Conservation (phyloP, 495 filamentous ascomycete species). For the Penicillium cosmopolitanum region DNA sequence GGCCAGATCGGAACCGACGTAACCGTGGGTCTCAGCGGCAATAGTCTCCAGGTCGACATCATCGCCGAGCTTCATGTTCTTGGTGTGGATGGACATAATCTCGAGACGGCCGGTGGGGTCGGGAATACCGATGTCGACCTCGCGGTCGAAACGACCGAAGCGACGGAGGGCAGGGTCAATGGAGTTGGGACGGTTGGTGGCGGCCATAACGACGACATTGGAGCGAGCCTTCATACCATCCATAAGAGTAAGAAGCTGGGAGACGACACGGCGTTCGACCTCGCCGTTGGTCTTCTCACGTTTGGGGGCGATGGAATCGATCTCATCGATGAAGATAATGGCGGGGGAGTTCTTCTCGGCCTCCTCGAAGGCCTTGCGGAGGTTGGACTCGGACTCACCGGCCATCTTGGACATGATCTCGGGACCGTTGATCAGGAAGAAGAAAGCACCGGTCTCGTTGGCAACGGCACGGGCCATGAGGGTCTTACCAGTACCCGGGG, state of each 20-base stretch:
- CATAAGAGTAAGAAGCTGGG: slow-evolving; percentile 96
- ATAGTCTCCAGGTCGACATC: slow-evolving; percentile 97
- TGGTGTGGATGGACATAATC: slow-evolving; percentile 98
- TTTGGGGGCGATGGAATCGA: slow-evolving; percentile 98
- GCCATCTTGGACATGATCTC: slow-evolving; percentile 99
- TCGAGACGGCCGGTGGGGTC: slow-evolving; percentile 98
- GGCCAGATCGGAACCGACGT: slow-evolving; percentile 97
- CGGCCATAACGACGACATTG: slow-evolving; percentile 98
- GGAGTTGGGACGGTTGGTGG: slow-evolving; percentile 95
- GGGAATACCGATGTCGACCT: slow-evolving; percentile 97
- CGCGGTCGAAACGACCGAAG: slow-evolving; percentile 96
- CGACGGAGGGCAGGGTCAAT: slow-evolving; percentile 93
- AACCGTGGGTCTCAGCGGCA: slow-evolving; percentile 97
- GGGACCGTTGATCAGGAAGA: slow-evolving; percentile 98
- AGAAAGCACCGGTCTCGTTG: slow-evolving; percentile 98
- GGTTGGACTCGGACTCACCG: slow-evolving; percentile 96
- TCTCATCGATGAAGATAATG: slow-evolving; percentile 99
- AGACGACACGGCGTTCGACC: slow-evolving; percentile 97
- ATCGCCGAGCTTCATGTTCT: slow-evolving; percentile 99
- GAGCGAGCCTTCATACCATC: slow-evolving; percentile 99
- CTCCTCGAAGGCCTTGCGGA: slow-evolving; percentile 97
- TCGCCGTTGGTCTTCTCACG: slow-evolving; percentile 99
- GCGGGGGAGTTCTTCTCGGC: slow-evolving; percentile 99
- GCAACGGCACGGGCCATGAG: slow-evolving; percentile 98
- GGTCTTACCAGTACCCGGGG: slow-evolving; percentile 98